Percentiles rank a stretch among this genome's conserved stretches.
Evolutionary conservation across 768 basidiomycete genomes (phyloP).

Genomic region (Agrocybe pediades): DNA sequence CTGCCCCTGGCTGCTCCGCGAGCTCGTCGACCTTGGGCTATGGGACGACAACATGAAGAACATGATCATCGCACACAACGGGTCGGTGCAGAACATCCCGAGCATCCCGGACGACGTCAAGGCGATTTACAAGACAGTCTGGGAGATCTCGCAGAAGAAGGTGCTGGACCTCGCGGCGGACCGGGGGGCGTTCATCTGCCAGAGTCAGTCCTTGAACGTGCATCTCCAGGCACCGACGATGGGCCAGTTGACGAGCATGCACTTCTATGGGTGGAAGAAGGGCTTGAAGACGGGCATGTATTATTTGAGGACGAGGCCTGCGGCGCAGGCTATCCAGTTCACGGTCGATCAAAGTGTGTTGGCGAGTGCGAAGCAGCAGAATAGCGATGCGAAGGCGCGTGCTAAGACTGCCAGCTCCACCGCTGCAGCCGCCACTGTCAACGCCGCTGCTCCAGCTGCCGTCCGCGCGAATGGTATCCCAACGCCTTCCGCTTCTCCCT

Average conservation of each 20-base stretch:
- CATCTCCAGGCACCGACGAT: constrained; percentile 88
- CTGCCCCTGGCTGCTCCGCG: constrained; percentile 98
- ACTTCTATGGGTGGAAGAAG: constrained; percentile 99
- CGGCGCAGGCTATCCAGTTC: constrained; percentile 96
- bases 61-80: constrained; percentile 97
- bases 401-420: constrained; percentile 23
- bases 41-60: constrained; percentile 99
- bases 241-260: constrained; percentile 94
- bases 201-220: constrained; percentile 92
- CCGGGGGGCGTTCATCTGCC: constrained; percentile 97
- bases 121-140: constrained; percentile 99
- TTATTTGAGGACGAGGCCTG: constrained; percentile 93
- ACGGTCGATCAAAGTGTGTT: constrained; percentile 86
- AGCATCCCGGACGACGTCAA: constrained; percentile 89
- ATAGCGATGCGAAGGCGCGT: constrained; percentile 30
- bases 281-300: constrained; percentile 99
- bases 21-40: constrained; percentile 91
- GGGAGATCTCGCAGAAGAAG: constrained; percentile 99
- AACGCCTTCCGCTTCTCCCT: constrained; percentile 32
- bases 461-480: constrained; percentile 27
- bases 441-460: no score
- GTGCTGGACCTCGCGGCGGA: constrained; percentile 98
- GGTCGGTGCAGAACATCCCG: constrained; percentile 85
- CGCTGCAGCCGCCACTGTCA: constrained; percentile 12
- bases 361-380: constrained; percentile 59